Conservation (phyloP, 2,329 filamentous ascomycete genomes). For the Karstenula rhodostoma region DNA sequence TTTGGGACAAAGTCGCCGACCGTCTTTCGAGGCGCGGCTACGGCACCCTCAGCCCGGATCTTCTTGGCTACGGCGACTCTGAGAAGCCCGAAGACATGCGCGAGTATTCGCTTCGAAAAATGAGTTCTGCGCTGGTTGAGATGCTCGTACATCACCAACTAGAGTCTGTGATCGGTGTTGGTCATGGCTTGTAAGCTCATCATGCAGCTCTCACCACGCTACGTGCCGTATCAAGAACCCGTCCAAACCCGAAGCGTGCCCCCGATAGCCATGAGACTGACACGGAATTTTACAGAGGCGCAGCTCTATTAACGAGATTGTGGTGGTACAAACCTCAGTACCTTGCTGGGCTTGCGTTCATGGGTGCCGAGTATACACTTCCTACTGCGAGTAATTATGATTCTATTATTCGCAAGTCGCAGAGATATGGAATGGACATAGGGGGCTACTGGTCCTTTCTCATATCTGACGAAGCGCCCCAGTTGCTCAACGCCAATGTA, state of each 20-base stretch:
- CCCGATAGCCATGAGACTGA: not conserved
- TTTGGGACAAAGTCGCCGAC: slow-evolving; percentile 68
- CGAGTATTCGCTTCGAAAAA: slow-evolving; percentile 13
- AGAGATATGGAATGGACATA: slow-evolving; percentile 12
- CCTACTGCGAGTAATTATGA: no score
- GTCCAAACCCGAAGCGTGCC: not conserved
- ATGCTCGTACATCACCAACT: slow-evolving; percentile 12
- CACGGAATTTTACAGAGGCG: slow-evolving; percentile 7
- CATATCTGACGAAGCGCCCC: not conserved
- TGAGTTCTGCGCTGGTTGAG: slow-evolving; percentile 12
- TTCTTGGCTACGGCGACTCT: slow-evolving; percentile 70
- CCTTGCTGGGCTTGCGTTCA: slow-evolving; percentile 7
- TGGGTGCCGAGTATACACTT: slow-evolving; percentile 10
- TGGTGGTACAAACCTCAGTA: slow-evolving; percentile 7
- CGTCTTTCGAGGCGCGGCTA: slow-evolving; percentile 63
- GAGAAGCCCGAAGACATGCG: slow-evolving; percentile 27
- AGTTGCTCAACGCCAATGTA: not conserved
- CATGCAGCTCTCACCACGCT: not conserved
- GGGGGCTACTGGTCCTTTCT: slow-evolving; percentile 17
- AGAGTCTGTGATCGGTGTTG: slow-evolving; percentile 17
- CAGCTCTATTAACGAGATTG: slow-evolving; percentile 1
- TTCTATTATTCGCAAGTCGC: no score
- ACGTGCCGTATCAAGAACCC: not conserved
- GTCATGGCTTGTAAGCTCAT: slow-evolving; percentile 18
- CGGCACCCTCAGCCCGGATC: slow-evolving; percentile 69